A percentile compares a stretch with the other conserved stretches of the same genome.
These are phyloP conservation scores for Ascochyta rabiei DNA, from an alignment of 2,329 filamentous ascomycete genomes.

Conservation along the genomic window DNA sequence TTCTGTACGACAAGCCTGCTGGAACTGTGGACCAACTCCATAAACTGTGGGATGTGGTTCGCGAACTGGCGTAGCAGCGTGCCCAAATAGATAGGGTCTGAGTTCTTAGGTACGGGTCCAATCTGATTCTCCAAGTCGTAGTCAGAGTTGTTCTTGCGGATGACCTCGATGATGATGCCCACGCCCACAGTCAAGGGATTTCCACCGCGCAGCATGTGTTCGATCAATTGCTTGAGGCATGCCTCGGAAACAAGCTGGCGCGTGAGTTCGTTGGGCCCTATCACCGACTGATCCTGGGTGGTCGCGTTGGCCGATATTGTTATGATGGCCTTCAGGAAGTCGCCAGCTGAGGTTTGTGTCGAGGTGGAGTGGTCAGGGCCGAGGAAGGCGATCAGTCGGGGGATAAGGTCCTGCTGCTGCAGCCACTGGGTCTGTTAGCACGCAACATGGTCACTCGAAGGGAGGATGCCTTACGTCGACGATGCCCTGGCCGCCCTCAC, in stretches of 20 bases:
- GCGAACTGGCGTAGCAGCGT: conserved; percentile 89
- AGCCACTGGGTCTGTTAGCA: conserved; percentile 71
- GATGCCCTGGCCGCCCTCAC: conserved; percentile 87
- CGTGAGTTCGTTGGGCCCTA: conserved; percentile 95
- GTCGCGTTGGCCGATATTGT: conserved; percentile 98
- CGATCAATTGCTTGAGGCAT: conserved; percentile 84
- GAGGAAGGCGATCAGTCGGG: conserved; percentile 83
- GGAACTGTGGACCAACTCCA: conserved; percentile 83
- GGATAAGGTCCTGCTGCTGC: conserved; percentile 85
- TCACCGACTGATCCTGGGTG: conserved; percentile 98
- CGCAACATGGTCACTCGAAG: neutral
- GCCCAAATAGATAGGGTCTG: conserved; percentile 95
- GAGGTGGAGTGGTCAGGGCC: conserved; percentile 84
- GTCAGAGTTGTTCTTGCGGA: conserved; percentile 98
- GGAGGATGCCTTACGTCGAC: conserved; percentile 75
- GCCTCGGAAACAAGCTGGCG: conserved; percentile 87
- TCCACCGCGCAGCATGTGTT: conserved; percentile 89
- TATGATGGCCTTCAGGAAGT: conserved; percentile 98
- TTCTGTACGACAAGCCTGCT: conserved; percentile 63
- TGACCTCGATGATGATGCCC: conserved; percentile 97
- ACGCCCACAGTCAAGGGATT: conserved; percentile 96
- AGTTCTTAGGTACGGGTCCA: conserved; percentile 78
- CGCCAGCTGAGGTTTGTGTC: conserved; percentile 93
- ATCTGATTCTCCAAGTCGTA: conserved; percentile 92
- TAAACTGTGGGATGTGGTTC: conserved; percentile 89